phyloP scores from a whole-genome alignment of 768 basidiomycete genomes.

The Naganishia vaughanmartiniae region DNA sequence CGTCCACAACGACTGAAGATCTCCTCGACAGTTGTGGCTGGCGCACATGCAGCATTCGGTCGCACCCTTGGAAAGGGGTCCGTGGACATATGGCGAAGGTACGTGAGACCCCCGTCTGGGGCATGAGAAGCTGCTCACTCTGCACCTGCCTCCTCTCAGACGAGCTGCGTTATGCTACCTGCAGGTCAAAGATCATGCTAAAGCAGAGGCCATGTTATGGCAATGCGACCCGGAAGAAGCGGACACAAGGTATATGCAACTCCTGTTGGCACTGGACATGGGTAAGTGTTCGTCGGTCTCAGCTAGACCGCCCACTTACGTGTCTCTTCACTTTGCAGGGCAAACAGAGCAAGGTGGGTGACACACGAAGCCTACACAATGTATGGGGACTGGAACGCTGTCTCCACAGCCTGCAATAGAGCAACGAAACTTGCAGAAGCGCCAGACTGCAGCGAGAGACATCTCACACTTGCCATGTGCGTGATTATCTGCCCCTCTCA shows the following conservation, averaged over 20 bases:
- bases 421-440: neutral
- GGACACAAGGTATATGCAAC: conserved; percentile 17
- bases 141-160: neutral
- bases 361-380: neutral
- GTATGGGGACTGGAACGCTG: neutral
- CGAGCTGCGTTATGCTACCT: conserved; percentile 11
- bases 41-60: neutral
- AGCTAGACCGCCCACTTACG: neutral
- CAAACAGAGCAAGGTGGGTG: conserved; percentile 1
- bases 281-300: neutral
- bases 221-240: conserved; percentile 7
- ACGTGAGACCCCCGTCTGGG: neutral
- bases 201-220: conserved; percentile 12
- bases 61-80: neutral
- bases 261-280: neutral
- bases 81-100: conserved; percentile 11
- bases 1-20: neutral
- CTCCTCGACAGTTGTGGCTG: neutral
- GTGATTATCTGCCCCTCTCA: neutral
- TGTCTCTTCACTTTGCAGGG: neutral
- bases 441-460: neutral
- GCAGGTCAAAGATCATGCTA: conserved; percentile 15
- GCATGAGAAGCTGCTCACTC: neutral
- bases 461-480: conserved; percentile 12
- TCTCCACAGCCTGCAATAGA: neutral